Percentiles rank a stretch among this genome's conserved stretches.
phyloP scores from a whole-genome alignment of 768 basidiomycete genomes.

The Leccinum broughii region DNA sequence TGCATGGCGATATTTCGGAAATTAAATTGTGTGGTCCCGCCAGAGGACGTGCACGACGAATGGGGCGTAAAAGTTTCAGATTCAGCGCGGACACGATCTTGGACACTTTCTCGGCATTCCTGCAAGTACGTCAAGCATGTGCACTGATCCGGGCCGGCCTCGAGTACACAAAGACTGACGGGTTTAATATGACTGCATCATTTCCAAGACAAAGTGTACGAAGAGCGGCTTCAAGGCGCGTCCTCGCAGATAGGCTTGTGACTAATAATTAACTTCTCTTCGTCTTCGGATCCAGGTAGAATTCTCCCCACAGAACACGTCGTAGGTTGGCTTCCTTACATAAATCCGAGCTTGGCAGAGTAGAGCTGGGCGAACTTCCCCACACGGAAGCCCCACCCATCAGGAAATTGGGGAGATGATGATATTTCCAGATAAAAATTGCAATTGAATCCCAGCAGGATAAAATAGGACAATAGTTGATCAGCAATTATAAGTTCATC shows the following conservation, averaged over 20 bases:
- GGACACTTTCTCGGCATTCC: conserved; percentile 83
- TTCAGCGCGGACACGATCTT: conserved; percentile 86
- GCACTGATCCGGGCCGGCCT: background rate
- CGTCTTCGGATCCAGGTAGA: conserved; percentile 93
- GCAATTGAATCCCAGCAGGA: too few relatives aligned
- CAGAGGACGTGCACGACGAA: too few relatives aligned
- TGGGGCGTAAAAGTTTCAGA: conserved; percentile 65
- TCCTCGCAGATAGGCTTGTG: conserved; percentile 82
- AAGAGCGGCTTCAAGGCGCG: conserved; percentile 91
- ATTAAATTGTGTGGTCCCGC: too few relatives aligned
- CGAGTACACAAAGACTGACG: conserved; percentile 55
- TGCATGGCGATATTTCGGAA: too few relatives aligned
- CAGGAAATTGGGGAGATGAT: too few relatives aligned
- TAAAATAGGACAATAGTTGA: too few relatives aligned
- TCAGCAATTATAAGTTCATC: too few relatives aligned
- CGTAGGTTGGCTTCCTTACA: conserved; percentile 74
- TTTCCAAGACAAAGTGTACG: conserved; percentile 96
- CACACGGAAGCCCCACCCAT: conserved; percentile 89
- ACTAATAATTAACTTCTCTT: conserved; percentile 77
- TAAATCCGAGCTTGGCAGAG: conserved; percentile 85
- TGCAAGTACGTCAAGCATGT: conserved; percentile 36
- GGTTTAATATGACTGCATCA: conserved; percentile 83
- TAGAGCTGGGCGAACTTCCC: conserved; percentile 93
- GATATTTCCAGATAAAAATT: too few relatives aligned
- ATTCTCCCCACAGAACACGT: conserved; percentile 95